phyloP scores from a whole-genome alignment of 306 rosid genomes.

The Quercus alba region DNA sequence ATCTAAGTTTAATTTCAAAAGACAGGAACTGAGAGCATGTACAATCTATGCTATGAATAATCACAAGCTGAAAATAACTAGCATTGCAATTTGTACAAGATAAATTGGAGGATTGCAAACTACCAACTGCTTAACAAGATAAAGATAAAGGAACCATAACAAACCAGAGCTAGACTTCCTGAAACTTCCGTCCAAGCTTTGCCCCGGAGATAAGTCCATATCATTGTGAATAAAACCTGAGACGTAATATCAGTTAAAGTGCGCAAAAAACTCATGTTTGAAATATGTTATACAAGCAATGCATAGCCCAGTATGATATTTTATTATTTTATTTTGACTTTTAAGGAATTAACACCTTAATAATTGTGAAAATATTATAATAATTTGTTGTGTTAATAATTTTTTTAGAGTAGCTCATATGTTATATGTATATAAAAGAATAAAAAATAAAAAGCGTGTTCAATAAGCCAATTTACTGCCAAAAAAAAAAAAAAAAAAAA shows the following conservation, averaged over 20 bases:
- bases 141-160: conserved; percentile 17
- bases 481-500: too few species aligned
- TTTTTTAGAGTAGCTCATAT: too few species aligned
- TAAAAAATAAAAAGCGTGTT: too few species aligned
- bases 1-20: too few species aligned
- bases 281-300: neutral
- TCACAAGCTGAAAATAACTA: neutral
- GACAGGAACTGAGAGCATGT: neutral
- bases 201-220: conserved; percentile 58
- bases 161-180: conserved; percentile 68
- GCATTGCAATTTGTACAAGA: neutral
- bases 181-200: conserved; percentile 75
- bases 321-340: too few species aligned
- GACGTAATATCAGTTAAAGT: neutral
- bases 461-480: too few species aligned
- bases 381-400: too few species aligned
- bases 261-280: neutral
- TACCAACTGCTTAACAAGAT: neutral
- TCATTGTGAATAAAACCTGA: conserved; percentile 74
- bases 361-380: too few species aligned
- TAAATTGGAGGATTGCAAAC: conserved; percentile 1
- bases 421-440: neutral
- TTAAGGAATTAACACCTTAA: too few species aligned
- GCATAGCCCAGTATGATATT: too few species aligned
- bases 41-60: neutral